phyloP scores from a whole-genome alignment of 805 yeast species.

The Wickerhamomyces ciferrii region DNA sequence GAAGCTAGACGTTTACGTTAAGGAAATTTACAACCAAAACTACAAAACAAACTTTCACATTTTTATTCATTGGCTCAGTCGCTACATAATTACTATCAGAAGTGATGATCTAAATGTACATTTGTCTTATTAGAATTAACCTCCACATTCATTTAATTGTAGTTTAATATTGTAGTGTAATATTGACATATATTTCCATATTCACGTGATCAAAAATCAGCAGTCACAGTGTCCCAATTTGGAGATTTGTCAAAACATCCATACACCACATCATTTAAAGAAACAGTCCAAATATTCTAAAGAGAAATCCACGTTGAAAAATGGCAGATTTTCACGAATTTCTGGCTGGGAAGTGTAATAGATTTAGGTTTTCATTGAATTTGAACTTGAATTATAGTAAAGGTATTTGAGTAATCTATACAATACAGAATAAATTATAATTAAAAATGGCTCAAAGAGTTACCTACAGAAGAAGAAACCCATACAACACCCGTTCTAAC shows the following conservation, averaged over 20 bases:
- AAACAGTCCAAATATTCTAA: background rate
- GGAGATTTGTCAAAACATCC: constrained; percentile 1
- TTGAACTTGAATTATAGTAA: background rate
- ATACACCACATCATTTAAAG: constrained; percentile 6
- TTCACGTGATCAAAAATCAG: constrained; percentile 1
- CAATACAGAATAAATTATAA: background rate
- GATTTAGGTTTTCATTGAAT: background rate
- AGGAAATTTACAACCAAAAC: constrained; percentile 20
- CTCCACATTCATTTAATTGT: background rate
- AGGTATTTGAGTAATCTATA: background rate
- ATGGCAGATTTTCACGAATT: background rate
- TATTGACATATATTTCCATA: background rate
- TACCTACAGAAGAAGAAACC: constrained; percentile 95
- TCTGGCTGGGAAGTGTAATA: background rate
- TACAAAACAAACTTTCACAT: background rate
- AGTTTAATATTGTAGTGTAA: background rate
- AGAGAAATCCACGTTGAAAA: background rate
- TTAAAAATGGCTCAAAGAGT: constrained; percentile 94
- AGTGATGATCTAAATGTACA: constrained; percentile 22
- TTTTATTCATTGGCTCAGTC: background rate
- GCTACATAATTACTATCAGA: constrained; percentile 2
- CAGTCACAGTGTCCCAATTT: constrained; percentile 13
- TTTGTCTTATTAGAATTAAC: constrained; percentile 16
- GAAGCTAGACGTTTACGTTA: constrained; percentile 96
- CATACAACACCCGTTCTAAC: constrained; percentile 99